Conservation (phyloP, 306 rosid genomes). For the Potentilla sterilis region DNA sequence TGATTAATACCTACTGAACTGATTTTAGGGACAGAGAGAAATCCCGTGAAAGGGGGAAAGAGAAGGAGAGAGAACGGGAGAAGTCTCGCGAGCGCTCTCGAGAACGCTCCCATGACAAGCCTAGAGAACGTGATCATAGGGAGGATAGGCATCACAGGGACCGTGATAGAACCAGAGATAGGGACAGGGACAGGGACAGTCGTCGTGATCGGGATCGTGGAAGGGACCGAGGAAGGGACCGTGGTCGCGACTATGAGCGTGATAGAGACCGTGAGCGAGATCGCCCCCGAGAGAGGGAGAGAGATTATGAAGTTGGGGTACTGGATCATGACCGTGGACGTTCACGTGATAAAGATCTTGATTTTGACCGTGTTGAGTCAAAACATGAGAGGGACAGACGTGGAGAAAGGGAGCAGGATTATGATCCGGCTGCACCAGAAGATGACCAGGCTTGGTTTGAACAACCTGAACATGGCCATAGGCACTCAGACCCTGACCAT, state of each 20-base stretch:
- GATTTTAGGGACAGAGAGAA: constrained; percentile 80
- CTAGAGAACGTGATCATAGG: constrained; percentile 74
- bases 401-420: constrained; percentile 53
- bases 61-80: constrained; percentile 66
- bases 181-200: constrained; percentile 65
- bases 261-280: constrained; percentile 55
- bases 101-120: constrained; percentile 73
- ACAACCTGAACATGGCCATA: constrained; percentile 61
- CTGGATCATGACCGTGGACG: constrained; percentile 54
- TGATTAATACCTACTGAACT: constrained; percentile 27
- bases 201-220: constrained; percentile 71
- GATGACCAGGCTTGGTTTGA: constrained; percentile 69
- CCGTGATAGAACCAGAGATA: constrained; percentile 66
- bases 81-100: constrained; percentile 65
- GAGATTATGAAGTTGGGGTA: constrained; percentile 69
- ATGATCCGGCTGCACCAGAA: constrained; percentile 54
- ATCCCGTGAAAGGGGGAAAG: constrained; percentile 81
- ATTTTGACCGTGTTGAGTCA: constrained; percentile 63
- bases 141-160: constrained; percentile 94
- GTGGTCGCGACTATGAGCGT: constrained; percentile 61
- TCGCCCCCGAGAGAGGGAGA: constrained; percentile 62
- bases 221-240: constrained; percentile 58
- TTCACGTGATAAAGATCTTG: constrained; percentile 66
- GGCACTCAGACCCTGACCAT: constrained; percentile 61
- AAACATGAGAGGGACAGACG: constrained; percentile 70